Evolutionary conservation across 441 rosid species (phyloP), one percentile per base, ranked within the genome.

Genomic region (Erodium trifolium): DNA sequence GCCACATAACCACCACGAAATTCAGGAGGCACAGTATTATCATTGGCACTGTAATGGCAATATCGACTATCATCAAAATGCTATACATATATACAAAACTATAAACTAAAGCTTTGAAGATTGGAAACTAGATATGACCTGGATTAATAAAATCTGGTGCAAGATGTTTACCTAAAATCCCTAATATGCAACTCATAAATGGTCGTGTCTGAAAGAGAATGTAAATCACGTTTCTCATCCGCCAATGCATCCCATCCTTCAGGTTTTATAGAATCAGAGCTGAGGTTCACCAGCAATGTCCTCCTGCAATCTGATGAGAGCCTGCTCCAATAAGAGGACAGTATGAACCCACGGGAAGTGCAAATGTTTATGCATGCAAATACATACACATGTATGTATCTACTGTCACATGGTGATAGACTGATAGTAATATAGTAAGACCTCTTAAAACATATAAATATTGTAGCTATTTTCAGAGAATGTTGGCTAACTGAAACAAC

Each of bases 161-260:
- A 27, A 74, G 67, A 16, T 37, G 71, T 67, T 79, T 76, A 93
- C 97, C 99, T 93, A 74, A 89, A 93, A 80, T 93, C 97, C 81
- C 96, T 86, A 73, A 88, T 79, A 80, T 93, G 99, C 84, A 93
- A 82, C 88, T 93, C 99, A 85, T 91, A 91, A 75, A 93, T 77
- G 76, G 92, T 93, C 69, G 86, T 86, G 80, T 93, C 97, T 6
- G 91, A 82, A 76, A 75, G 77, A 41, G 96, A 88, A 73, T 63
- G 75, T 67, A 91, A 10, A 72, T 71, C 67, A 17, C 92, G 92
- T 76, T 93, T 93, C 80, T 82, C 79, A 67, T 86, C 79, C 9
- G 86, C 93, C 77, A 91, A 78, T 73, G 49, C 78, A 59, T 87
- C 85, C 99, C 99, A 94, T 79, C 87, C 85, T 76, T 89, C 86